Evolutionary conservation across 371 early-diverging fungal genomes (phyloP).

Genomic region (Batrachochytrium dendrobatidis): DNA sequence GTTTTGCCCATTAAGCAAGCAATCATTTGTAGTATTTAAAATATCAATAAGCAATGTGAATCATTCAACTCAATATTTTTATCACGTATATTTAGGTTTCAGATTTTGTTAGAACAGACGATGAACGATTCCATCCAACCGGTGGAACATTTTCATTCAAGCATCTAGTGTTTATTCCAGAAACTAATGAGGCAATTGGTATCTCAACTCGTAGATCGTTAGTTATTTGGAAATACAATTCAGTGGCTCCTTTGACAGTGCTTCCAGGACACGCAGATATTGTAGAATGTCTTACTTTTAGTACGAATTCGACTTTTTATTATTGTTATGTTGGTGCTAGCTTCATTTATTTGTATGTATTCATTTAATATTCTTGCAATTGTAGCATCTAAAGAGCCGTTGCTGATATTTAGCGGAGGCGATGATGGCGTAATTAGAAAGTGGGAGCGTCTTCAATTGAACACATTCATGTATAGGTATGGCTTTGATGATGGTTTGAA

Average conservation of each 20-base stretch:
- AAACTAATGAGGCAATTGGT: conserved; percentile 39
- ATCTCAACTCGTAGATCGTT: conserved; percentile 31
- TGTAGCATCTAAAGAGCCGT: conserved; percentile 40
- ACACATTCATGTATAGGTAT: conserved; percentile 50
- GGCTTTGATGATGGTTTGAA: no score
- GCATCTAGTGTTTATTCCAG: conserved; percentile 35
- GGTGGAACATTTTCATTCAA: conserved; percentile 25
- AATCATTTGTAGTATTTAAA: not conserved
- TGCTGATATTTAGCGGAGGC: conserved; percentile 45
- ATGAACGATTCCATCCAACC: conserved; percentile 22
- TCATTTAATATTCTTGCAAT: not conserved
- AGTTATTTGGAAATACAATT: conserved; percentile 42
- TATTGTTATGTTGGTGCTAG: not conserved
- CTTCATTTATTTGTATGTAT: not conserved
- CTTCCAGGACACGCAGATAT: conserved; percentile 40
- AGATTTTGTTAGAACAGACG: conserved; percentile 39
- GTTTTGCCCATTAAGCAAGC: not conserved
- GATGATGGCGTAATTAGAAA: conserved; percentile 39
- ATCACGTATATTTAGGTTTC: conserved; percentile 34
- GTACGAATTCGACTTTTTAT: conserved; percentile 17
- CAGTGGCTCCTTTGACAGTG: conserved; percentile 36
- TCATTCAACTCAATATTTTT: not conserved
- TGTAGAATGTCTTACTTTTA: conserved; percentile 43
- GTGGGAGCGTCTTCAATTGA: conserved; percentile 49
- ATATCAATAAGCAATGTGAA: not conserved